Percentiles rank a stretch among this genome's conserved stretches.
These are phyloP conservation scores for Penicillium expansum DNA, from an alignment of 2,329 filamentous ascomycete genomes.

Conservation along the genomic window DNA sequence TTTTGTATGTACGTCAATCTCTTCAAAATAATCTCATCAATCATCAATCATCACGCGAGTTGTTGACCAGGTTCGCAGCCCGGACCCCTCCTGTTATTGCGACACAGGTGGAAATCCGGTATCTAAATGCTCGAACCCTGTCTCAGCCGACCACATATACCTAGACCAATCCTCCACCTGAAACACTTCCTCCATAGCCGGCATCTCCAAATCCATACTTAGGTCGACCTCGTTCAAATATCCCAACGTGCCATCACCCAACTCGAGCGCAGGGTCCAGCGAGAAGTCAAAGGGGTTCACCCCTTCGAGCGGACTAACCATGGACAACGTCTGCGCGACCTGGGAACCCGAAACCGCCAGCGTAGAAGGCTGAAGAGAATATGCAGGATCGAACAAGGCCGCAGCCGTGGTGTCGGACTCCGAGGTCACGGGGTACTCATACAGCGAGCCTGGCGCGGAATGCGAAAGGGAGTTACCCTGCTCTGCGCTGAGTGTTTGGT, in stretches of 20 bases:
- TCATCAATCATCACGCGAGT: constrained; percentile 16
- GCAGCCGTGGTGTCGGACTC: not conserved
- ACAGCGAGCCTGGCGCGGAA: constrained; percentile 10
- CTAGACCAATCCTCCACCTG: constrained; percentile 27
- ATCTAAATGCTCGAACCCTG: constrained; percentile 26
- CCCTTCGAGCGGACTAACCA: constrained; percentile 20
- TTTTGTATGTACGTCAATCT: not conserved
- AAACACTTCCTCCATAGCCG: constrained; percentile 16
- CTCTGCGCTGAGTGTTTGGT: not conserved
- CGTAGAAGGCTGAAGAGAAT: constrained; percentile 14
- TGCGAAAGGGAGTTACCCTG: not conserved
- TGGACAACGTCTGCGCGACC: constrained; percentile 8
- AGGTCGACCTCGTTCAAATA: constrained; percentile 21
- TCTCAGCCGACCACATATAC: constrained; percentile 28
- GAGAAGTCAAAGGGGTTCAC: constrained; percentile 23
- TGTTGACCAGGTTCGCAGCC: constrained; percentile 6
- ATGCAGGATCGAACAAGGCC: constrained; percentile 19
- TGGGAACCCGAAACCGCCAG: constrained; percentile 6
- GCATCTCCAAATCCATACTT: constrained; percentile 21
- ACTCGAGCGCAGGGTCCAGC: constrained; percentile 16
- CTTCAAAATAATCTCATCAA: constrained; percentile 1
- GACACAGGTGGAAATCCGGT: constrained; percentile 18
- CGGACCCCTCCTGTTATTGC: constrained; percentile 17
- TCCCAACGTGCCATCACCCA: constrained; percentile 8
- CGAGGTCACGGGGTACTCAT: constrained; percentile 10